Conservation (phyloP, 192 early-diverging fungal genomes). For the Entophlyctis luteolus region DNA sequence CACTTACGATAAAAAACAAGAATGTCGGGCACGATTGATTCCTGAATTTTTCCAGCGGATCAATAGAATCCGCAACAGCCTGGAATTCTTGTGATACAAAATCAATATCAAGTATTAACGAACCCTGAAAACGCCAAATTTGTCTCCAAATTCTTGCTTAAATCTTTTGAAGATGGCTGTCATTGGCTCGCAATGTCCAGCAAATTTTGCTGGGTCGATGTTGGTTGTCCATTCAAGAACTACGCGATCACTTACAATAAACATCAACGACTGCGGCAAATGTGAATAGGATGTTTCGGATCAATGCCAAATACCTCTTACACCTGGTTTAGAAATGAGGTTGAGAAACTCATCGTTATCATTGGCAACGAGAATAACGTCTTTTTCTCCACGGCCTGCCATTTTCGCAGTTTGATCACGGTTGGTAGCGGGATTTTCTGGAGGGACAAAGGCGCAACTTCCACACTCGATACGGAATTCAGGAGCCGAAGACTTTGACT, state of each 20-base stretch:
- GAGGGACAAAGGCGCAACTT: not conserved
- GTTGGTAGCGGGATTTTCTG: not conserved
- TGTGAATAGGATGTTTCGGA: not conserved
- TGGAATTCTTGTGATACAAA: conserved; percentile 14
- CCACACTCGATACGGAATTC: too few relatives aligned
- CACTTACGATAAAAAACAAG: conserved; percentile 51
- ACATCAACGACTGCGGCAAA: conserved; percentile 40
- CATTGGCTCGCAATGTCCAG: conserved; percentile 62
- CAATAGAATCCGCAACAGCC: conserved; percentile 51
- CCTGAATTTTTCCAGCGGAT: conserved; percentile 39
- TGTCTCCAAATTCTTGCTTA: conserved; percentile 54
- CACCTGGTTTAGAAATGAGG: conserved; percentile 31
- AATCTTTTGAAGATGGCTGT: conserved; percentile 56
- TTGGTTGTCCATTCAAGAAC: not conserved
- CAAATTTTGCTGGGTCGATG: conserved; percentile 47
- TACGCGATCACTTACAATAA: conserved; percentile 33
- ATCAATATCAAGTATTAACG: not conserved
- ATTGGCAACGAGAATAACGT: conserved; percentile 10
- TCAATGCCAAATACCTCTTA: conserved; percentile 19
- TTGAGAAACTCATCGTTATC: conserved; percentile 44
- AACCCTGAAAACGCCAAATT: conserved; percentile 46
- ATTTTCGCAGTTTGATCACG: not conserved
- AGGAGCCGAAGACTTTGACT: too few relatives aligned
- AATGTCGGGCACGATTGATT: conserved; percentile 62
- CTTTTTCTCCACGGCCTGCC: not conserved